These are phyloP conservation scores for Citrus unshiu DNA, from an alignment of 345 rosid genomes.

Conservation along the genomic window DNA sequence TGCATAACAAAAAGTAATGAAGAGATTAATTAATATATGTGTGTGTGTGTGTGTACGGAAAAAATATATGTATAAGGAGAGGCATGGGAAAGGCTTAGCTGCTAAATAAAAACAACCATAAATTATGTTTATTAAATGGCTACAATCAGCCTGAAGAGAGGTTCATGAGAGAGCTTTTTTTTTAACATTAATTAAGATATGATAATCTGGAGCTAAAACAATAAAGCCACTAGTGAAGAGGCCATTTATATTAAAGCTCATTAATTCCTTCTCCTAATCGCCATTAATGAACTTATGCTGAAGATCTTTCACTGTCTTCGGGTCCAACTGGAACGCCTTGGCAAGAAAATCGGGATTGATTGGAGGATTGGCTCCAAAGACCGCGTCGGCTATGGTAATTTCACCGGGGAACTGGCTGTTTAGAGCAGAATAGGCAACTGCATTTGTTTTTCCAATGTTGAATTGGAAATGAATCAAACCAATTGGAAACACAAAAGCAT, in stretches of 20 bases:
- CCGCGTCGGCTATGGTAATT: background rate
- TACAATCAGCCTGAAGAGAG: background rate
- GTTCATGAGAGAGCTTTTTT: background rate
- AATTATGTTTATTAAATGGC: too few species aligned
- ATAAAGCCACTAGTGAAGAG: background rate
- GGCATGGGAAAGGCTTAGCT: background rate
- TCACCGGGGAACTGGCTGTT: background rate
- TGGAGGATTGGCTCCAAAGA: background rate
- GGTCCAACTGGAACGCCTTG: background rate
- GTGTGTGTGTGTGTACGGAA: too few species aligned
- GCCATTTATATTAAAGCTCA: background rate
- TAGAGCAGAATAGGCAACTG: background rate
- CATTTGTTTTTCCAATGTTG: conserved; percentile 16
- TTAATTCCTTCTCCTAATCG: background rate
- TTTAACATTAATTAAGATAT: background rate
- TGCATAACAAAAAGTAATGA: too few species aligned
- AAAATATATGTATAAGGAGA: background rate
- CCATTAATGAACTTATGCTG: background rate
- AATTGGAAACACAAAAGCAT: conserved; percentile 34
- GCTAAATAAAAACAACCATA: background rate
- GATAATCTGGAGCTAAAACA: background rate
- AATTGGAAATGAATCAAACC: conserved; percentile 27
- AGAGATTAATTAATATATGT: too few species aligned
- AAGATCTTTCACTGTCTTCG: background rate
- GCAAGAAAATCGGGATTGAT: background rate